Base-by-base conservation (phyloP, 2,329 filamentous ascomycete genomes). In the Diaporthe vaccinii region DNA sequence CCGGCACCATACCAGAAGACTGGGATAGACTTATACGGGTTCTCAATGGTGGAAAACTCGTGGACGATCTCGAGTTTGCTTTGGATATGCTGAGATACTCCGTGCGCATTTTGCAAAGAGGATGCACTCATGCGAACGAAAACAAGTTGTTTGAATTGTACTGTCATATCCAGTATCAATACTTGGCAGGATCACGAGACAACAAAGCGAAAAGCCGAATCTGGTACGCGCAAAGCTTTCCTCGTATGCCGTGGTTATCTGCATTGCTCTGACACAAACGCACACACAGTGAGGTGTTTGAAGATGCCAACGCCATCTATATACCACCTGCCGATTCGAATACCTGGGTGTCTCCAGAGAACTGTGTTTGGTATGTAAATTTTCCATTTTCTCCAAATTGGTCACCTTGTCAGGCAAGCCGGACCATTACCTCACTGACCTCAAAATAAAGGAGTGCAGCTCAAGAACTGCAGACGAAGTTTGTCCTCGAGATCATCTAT, bases 101-200 rank as follows among this genome's bases (percentile, higher is more conserved):
- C 7, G 14, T 73, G 28, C 49, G 25, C 25, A 31, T 14, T 4
- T 59, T 71, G 20, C 36, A 22, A 44, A 39, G 44, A n/a, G 28
- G 10, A 2, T n/a, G n/a, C 10, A 39, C 7, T 17, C 17, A 12
- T 6, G 17, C 14, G 4, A 69, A 70, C 22, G 65, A 31, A 46
- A 39, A 20, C 10, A 71, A 73, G 51, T 53, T 79, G 15, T 78
- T 77, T 46, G 59, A 65, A 22, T 58, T 79, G 34, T 79, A 79
- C 39, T 25, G 74, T 15, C 67, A 78, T 34, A 78, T 79, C 51
- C 74, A 79, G n/a, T 58, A 41, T 28, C 75, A 39, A 59, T 77
- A 39, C 39, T 49, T 55, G 57, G 73, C 31, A 22, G 25, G 51
- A 49, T 15, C 31, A 46, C 36, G n/a, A 31, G 31, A 68, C 12